Evolutionary conservation across 2,329 filamentous ascomycete genomes (phyloP).

Genomic region (Penicillium sp.): DNA sequence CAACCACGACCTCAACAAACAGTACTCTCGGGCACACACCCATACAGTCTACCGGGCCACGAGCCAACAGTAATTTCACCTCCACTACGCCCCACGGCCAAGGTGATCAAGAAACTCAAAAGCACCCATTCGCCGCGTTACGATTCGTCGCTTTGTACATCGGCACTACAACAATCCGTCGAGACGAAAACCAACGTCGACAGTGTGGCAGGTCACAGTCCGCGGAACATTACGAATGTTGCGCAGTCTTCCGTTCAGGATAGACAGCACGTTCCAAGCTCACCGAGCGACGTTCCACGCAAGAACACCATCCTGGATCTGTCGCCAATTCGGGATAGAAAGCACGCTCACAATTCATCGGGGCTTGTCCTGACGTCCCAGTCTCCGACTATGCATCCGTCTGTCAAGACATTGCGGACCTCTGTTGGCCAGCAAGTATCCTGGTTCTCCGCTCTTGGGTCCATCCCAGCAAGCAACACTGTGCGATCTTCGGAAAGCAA

Average conservation of each 20-base stretch:
- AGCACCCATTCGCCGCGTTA: slow-evolving; percentile 4
- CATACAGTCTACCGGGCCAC: slow-evolving; percentile 11
- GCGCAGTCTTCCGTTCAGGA: background rate
- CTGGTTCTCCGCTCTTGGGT: slow-evolving; percentile 6
- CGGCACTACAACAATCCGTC: slow-evolving; percentile 1
- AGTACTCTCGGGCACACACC: slow-evolving; percentile 6
- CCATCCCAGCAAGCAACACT: background rate
- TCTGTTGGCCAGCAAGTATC: slow-evolving; percentile 2
- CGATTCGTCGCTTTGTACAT: slow-evolving; percentile 7
- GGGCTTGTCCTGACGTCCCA: background rate
- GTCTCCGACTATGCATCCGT: background rate
- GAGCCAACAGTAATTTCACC: slow-evolving; percentile 6
- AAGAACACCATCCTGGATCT: background rate
- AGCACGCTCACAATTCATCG: background rate
- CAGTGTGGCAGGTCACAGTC: slow-evolving; percentile 1
- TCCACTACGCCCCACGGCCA: slow-evolving; percentile 3
- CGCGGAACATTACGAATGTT: background rate
- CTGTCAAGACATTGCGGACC: background rate
- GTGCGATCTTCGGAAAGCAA: background rate
- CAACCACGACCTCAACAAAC: slow-evolving; percentile 1
- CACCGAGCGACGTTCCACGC: background rate
- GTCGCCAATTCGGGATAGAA: background rate
- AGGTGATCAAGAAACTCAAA: slow-evolving; percentile 2
- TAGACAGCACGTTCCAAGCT: background rate
- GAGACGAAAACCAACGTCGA: slow-evolving; percentile 1